phyloP scores from a whole-genome alignment of 352 stramenopile genomes.

The Phytophthora idaei region DNA sequence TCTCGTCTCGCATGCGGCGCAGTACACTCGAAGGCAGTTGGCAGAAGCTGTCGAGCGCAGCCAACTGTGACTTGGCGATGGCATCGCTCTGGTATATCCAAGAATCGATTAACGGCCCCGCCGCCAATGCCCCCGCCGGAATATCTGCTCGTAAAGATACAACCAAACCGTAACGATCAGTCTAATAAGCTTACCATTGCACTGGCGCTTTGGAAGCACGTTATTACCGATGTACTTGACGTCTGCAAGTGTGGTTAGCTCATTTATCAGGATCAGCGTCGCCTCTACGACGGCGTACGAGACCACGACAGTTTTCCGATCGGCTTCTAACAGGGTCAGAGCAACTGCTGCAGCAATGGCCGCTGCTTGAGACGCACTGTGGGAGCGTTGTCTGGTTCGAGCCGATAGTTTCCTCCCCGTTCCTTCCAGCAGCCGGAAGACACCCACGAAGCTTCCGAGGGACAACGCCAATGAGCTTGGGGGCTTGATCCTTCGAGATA shows the following conservation, averaged over 20 bases:
- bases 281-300: slow-evolving; percentile 62
- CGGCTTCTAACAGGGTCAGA: slow-evolving; percentile 49
- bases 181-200: background rate
- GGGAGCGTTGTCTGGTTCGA: slow-evolving; percentile 15
- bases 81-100: slow-evolving; percentile 67
- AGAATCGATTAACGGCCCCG: slow-evolving; percentile 60
- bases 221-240: slow-evolving; percentile 54
- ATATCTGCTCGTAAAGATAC: slow-evolving; percentile 39
- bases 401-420: slow-evolving; percentile 24
- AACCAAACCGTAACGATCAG: background rate
- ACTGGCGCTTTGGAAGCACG: background rate
- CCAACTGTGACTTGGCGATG: slow-evolving; percentile 52
- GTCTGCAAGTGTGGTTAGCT: slow-evolving; percentile 39
- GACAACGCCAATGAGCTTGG: slow-evolving; percentile 59
- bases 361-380: slow-evolving; percentile 44
- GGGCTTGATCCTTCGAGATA: slow-evolving; percentile 42
- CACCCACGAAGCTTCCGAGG: slow-evolving; percentile 61
- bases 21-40: slow-evolving; percentile 39
- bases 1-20: slow-evolving; percentile 60
- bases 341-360: slow-evolving; percentile 40
- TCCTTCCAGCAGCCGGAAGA: slow-evolving; percentile 59
- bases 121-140: slow-evolving; percentile 39
- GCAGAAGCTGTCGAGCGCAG: slow-evolving; percentile 58
- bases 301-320: slow-evolving; percentile 53
- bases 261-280: slow-evolving; percentile 38